Base-by-base conservation (phyloP, 2,329 filamentous ascomycete genomes). In the Phaeosphaeriaceae sp. region DNA sequence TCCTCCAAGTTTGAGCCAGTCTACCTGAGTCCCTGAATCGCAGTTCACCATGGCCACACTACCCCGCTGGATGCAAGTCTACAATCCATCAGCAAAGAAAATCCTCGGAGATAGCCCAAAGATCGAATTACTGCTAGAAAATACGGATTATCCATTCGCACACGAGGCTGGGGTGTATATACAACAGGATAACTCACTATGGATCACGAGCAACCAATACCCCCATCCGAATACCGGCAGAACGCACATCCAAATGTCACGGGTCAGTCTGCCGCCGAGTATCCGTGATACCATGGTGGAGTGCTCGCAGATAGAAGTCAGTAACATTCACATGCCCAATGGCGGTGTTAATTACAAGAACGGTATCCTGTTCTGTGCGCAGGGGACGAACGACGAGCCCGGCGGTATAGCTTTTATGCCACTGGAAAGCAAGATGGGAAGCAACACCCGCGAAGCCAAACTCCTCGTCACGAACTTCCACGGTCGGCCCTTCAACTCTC, bases 121-220 rank as follows among this genome's bases (percentile, higher is more conserved):
- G 21, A 56, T 66, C 9, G 59, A 65, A 19, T 40, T 65, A 5
- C 52, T 66, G 1, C 46, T 61, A 4, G 61, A 66, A 21, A 51
- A 61, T 10, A 40, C 92, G 92, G 90, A 89, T 91, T 81, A 92
- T 89, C 78, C 81, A 0, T 84, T 84, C 51, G 82, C 82, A 1
- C 83, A 85, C 59, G 83, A 85, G 68, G 83, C 82, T 0, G 68
- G 78, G 20, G 65, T 80, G 41, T 80, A 69, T 78, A 9, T n/a
- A n/a, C 63, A 70, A 2, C 51, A 60, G 3, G 71, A 63, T 3
- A 70, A 76, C 45, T 65, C 65, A 2, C 61, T 80, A 10, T 80
- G 73, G 64, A 71, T 80, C 54, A 80, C 78, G 2, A 78, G 76
- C 63, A 80, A 79, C 51, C 72, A 66, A 49, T 68, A 64, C 20